phyloP scores from a whole-genome alignment of 1,284 basidiomycete species.

The Tremellales sp. region DNA sequence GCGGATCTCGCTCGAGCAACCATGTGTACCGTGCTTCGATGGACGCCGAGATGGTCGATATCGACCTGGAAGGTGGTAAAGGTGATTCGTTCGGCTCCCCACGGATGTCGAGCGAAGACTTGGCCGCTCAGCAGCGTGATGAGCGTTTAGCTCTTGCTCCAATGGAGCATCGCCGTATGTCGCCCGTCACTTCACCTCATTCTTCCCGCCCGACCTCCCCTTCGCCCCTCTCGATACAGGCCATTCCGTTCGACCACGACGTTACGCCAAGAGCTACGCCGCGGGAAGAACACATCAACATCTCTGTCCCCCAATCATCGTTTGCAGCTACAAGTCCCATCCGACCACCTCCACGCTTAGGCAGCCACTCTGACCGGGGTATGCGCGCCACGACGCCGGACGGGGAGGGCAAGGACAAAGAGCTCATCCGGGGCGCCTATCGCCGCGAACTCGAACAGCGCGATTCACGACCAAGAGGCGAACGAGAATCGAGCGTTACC shows the following conservation, averaged over 20 bases:
- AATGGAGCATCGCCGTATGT: conserved; percentile 32
- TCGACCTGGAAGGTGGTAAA: conserved; percentile 48
- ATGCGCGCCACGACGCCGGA: neutral
- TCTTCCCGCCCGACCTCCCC: conserved; percentile 28
- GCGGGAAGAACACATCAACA: neutral
- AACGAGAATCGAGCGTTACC: neutral
- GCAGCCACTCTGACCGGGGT: neutral
- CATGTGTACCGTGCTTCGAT: conserved; percentile 1
- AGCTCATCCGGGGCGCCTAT: neutral
- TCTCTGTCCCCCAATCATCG: neutral
- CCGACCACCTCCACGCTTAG: neutral
- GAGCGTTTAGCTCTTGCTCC: conserved; percentile 30
- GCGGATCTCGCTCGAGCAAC: neutral
- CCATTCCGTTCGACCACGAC: conserved; percentile 3
- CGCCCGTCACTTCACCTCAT: conserved; percentile 3
- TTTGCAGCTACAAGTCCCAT: neutral
- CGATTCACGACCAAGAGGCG: neutral
- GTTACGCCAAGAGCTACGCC: neutral
- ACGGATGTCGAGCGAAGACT: conserved; percentile 22
- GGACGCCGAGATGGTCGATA: conserved; percentile 47
- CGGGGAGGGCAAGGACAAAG: neutral
- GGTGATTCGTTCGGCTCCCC: conserved; percentile 37
- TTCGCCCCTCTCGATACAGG: conserved; percentile 20
- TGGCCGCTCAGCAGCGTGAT: conserved; percentile 29
- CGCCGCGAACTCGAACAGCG: neutral